Conservation (phyloP, 495 filamentous ascomycete species). For the Lasiosphaeria hispida region DNA sequence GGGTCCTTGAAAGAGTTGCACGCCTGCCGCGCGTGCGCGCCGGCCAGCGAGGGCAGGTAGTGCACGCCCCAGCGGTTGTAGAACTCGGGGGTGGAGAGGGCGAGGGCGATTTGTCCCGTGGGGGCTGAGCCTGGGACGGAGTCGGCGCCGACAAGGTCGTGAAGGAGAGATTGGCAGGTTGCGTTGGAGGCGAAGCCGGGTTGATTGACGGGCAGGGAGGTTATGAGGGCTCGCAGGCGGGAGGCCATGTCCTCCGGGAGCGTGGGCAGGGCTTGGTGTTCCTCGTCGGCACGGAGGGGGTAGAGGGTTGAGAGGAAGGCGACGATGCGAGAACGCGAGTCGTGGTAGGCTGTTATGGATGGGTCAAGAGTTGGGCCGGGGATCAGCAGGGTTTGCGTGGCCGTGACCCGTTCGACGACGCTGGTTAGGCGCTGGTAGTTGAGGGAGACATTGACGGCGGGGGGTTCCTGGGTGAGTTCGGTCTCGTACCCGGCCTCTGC, state of each 20-base stretch:
- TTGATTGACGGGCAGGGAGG: conserved; percentile 27
- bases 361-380: conserved; percentile 14
- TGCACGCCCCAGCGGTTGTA: conserved; percentile 43
- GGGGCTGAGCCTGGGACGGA: neutral
- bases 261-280: conserved; percentile 26
- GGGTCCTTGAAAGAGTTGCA: conserved; percentile 50
- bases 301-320: conserved; percentile 37
- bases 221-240: conserved; percentile 21
- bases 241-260: neutral
- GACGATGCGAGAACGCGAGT: conserved; percentile 41
- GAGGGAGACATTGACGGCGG: conserved; percentile 29
- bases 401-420: neutral
- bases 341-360: conserved; percentile 38
- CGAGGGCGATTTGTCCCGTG: conserved; percentile 38
- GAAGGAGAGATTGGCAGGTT: conserved; percentile 34
- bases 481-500: neutral
- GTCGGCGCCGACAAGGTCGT: conserved; percentile 32
- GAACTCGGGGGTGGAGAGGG: conserved; percentile 26
- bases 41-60: conserved; percentile 43
- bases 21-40: conserved; percentile 42
- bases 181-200: conserved; percentile 14
- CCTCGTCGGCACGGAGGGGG: conserved; percentile 21
- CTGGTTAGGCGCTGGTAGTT: conserved; percentile 29
- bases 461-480: conserved; percentile 7
- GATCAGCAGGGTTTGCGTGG: conserved; percentile 12